These are phyloP conservation scores for Emmonsia crescens DNA, from an alignment of 2,329 filamentous ascomycete genomes.

Conservation along the genomic window DNA sequence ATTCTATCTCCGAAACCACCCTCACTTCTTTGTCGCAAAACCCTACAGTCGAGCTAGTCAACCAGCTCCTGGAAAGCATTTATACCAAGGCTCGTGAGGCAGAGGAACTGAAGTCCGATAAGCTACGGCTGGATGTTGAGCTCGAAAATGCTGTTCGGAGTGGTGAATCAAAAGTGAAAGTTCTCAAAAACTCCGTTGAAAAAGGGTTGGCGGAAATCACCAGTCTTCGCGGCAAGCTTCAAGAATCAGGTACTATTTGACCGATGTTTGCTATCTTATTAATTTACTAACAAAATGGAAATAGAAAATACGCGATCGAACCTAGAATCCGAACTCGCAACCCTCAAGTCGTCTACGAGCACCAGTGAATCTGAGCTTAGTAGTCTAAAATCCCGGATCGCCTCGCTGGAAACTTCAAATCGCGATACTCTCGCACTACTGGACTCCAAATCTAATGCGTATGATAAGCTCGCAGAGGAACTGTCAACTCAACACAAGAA, in stretches of 20 bases:
- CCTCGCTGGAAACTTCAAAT: conserved; percentile 81
- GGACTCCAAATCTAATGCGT: conserved; percentile 77
- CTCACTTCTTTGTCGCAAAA: conserved; percentile 45
- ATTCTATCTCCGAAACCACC: conserved; percentile 45
- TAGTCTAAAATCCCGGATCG: conserved; percentile 68
- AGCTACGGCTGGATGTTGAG: conserved; percentile 82
- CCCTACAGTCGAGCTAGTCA: conserved; percentile 67
- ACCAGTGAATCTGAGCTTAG: conserved; percentile 57
- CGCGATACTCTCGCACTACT: conserved; percentile 81
- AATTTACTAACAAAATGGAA: conserved; percentile 14
- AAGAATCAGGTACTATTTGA: conserved; percentile 57
- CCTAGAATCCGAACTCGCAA: conserved; percentile 71
- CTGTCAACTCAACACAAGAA: conserved; percentile 83
- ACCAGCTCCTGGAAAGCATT: conserved; percentile 62
- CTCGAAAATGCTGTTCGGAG: conserved; percentile 80
- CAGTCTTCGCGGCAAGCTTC: conserved; percentile 67
- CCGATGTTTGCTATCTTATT: not conserved
- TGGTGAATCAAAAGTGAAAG: conserved; percentile 70
- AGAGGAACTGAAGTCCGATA: conserved; percentile 73
- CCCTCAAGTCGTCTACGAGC: conserved; percentile 62
- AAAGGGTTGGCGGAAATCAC: conserved; percentile 76
- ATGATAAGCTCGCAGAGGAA: conserved; percentile 77
- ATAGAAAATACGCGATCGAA: conserved; percentile 64
- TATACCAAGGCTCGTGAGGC: conserved; percentile 69
- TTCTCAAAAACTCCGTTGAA: conserved; percentile 69